Evolutionary conservation across 331 rosid species (phyloP).

Genomic region (Acacia pycnantha): DNA sequence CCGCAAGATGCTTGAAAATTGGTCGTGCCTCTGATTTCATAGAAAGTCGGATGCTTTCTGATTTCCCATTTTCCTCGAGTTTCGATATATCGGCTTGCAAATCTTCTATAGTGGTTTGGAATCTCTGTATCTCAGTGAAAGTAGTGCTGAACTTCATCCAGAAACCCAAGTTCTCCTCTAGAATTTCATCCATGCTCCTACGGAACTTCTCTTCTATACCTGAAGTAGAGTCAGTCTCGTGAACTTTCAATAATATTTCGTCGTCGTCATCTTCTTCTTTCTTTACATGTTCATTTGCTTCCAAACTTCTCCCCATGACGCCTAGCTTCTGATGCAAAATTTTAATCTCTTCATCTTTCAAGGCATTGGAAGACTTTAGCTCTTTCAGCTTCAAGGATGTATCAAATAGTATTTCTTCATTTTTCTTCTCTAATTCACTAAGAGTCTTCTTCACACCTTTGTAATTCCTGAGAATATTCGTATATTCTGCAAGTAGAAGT

Average conservation of each 20-base stretch:
- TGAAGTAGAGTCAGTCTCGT: conserved; percentile 44
- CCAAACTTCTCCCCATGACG: conserved; percentile 54
- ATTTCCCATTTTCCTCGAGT: conserved; percentile 47
- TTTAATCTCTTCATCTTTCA: conserved; percentile 85
- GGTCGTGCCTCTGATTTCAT: conserved; percentile 82
- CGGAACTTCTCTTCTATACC: conserved; percentile 71
- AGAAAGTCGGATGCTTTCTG: conserved; percentile 43
- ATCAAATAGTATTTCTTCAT: conserved; percentile 39
- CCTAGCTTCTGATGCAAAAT: conserved; percentile 63
- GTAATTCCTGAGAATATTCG: conserved; percentile 76
- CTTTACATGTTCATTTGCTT: conserved; percentile 34
- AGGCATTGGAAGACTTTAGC: conserved; percentile 55
- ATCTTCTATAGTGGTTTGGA: conserved; percentile 63
- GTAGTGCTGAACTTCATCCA: conserved; percentile 85
- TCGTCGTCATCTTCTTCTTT: not conserved
- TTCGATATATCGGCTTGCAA: conserved; percentile 55
- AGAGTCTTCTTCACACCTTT: conserved; percentile 81
- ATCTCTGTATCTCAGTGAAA: conserved; percentile 70
- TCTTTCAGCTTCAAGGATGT: conserved; percentile 58
- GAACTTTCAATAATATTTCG: conserved; percentile 22
- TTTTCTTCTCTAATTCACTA: conserved; percentile 55
- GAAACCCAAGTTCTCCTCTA: conserved; percentile 86
- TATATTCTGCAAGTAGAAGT: conserved; percentile 68
- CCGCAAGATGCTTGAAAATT: conserved; percentile 81
- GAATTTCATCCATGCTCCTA: conserved; percentile 65